Conservation (phyloP, 192 early-diverging fungal genomes). For the Umbelopsis sp. region DNA sequence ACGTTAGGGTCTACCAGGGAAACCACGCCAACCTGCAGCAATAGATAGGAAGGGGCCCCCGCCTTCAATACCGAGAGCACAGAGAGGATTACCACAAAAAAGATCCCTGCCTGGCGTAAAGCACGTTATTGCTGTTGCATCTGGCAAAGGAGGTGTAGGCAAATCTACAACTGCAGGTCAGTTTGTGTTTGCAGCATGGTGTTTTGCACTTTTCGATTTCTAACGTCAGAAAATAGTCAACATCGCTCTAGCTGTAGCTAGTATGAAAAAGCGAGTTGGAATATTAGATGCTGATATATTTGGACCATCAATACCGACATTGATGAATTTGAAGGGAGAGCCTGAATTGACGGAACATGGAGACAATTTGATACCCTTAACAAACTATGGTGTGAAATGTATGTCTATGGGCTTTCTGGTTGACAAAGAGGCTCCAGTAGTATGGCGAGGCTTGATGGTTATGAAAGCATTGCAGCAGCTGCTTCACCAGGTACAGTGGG, state of each 20-base stretch:
- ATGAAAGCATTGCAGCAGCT: constrained; percentile 93
- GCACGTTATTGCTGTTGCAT: constrained; percentile 79
- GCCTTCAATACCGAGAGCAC: constrained; percentile 53
- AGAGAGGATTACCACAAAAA: constrained; percentile 73
- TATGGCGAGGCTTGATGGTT: constrained; percentile 94
- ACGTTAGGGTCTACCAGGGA: constrained; percentile 49
- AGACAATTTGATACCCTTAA: constrained; percentile 67
- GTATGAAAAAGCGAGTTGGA: constrained; percentile 63
- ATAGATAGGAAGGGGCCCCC: constrained; percentile 28
- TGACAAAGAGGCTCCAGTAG: constrained; percentile 70
- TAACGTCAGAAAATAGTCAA: constrained; percentile 57
- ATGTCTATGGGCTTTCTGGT: constrained; percentile 95
- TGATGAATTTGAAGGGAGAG: constrained; percentile 82
- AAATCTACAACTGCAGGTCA: constrained; percentile 86
- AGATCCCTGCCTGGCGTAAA: constrained; percentile 71
- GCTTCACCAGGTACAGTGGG: constrained; percentile 84
- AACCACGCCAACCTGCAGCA: constrained; percentile 37
- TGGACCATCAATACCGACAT: constrained; percentile 84
- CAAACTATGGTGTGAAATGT: constrained; percentile 85
- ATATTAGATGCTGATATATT: constrained; percentile 92
- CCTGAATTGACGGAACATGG: constrained; percentile 66
- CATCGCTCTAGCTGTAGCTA: constrained; percentile 67
- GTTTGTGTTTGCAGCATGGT: neutral
- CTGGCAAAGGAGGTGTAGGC: constrained; percentile 91
- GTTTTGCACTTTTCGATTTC: neutral